Conservation (phyloP, 768 basidiomycete species). For the Podaxis mareebaensis region DNA sequence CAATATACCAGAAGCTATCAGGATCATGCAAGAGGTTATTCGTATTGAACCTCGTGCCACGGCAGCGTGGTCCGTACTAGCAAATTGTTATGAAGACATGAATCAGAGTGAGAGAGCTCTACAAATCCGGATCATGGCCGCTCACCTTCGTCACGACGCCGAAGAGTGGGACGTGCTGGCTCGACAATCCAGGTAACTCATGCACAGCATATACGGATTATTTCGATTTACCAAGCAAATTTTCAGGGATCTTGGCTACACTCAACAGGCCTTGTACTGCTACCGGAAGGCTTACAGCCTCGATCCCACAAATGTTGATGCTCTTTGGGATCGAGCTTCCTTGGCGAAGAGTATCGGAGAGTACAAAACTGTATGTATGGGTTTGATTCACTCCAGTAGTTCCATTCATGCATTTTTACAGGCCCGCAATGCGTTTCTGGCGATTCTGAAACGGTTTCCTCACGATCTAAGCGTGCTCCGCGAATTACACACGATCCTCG, state of each 20-base stretch:
- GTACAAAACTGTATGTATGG: slow-evolving; percentile 54
- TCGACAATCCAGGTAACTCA: slow-evolving; percentile 61
- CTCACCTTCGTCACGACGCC: slow-evolving; percentile 80
- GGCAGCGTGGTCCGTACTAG: slow-evolving; percentile 86
- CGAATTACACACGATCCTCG: slow-evolving; percentile 76
- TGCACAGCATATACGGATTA: background rate
- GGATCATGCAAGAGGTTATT: slow-evolving; percentile 88
- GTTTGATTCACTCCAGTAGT: background rate
- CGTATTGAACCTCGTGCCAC: slow-evolving; percentile 87
- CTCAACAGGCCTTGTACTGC: slow-evolving; percentile 91
- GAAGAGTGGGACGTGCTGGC: slow-evolving; percentile 90
- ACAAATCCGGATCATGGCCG: slow-evolving; percentile 85
- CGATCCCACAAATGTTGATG: slow-evolving; percentile 80
- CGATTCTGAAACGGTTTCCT: slow-evolving; percentile 73
- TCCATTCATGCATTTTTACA: slow-evolving; percentile 21
- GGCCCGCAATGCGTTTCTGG: slow-evolving; percentile 65
- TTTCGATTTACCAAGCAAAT: background rate
- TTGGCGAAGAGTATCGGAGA: slow-evolving; percentile 79
- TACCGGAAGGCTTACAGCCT: slow-evolving; percentile 79
- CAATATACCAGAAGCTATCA: slow-evolving; percentile 66
- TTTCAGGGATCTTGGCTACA: slow-evolving; percentile 63
- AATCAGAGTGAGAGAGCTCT: slow-evolving; percentile 69
- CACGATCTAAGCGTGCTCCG: slow-evolving; percentile 79
- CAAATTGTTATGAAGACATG: slow-evolving; percentile 77
- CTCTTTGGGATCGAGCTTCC: slow-evolving; percentile 86